Conservation (phyloP, 2,329 filamentous ascomycete species). For the Alternaria dauci region DNA sequence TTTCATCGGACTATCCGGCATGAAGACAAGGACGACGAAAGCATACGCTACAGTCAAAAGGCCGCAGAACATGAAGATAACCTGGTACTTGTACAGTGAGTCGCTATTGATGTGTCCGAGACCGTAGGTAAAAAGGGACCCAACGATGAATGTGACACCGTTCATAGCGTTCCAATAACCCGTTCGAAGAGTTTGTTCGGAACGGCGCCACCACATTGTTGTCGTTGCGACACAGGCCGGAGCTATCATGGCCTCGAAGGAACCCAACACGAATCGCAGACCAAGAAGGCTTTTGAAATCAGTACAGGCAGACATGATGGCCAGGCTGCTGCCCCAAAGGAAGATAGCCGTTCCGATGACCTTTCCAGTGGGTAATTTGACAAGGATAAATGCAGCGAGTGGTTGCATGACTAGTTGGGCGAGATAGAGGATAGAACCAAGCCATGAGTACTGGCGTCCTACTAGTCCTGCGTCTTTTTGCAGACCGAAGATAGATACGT, state of each 20-base stretch:
- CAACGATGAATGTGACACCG: conserved; percentile 64
- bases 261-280: conserved; percentile 54
- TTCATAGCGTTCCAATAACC: conserved; percentile 70
- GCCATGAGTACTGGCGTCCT: conserved; percentile 65
- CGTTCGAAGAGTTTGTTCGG: conserved; percentile 65
- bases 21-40: conserved; percentile 49
- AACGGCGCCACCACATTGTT: conserved; percentile 67
- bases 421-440: conserved; percentile 68
- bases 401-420: conserved; percentile 64
- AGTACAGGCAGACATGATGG: conserved; percentile 62
- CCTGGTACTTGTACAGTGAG: conserved; percentile 54
- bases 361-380: conserved; percentile 67
- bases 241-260: conserved; percentile 47
- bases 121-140: conserved; percentile 65
- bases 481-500: conserved; percentile 61
- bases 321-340: conserved; percentile 62
- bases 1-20: conserved; percentile 56
- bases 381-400: conserved; percentile 61
- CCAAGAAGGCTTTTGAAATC: conserved; percentile 50
- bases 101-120: conserved; percentile 63
- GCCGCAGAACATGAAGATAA: conserved; percentile 58
- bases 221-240: conserved; percentile 67
- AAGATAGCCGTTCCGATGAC: conserved; percentile 62
- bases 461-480: conserved; percentile 58
- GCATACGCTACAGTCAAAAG: conserved; percentile 57